Percentiles rank a stretch among this genome's conserved stretches.
phyloP scores from a whole-genome alignment of 495 filamentous ascomycete genomes.

The Tuber calosporum region DNA sequence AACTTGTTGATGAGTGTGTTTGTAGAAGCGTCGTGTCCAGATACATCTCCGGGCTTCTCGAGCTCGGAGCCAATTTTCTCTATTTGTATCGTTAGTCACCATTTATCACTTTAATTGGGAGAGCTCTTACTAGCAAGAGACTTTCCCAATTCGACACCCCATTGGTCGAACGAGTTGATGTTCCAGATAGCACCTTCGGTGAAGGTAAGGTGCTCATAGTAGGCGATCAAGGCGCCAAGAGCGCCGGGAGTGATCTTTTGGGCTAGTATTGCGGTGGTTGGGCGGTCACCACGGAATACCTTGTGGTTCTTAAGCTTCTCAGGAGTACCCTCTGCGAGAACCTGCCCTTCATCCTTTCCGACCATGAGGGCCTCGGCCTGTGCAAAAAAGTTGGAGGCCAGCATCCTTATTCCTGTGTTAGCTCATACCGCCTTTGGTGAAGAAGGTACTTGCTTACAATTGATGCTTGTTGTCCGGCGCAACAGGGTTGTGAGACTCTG shows the following conservation, averaged over 20 bases:
- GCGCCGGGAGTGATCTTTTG: constrained; percentile 91
- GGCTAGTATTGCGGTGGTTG: constrained; percentile 88
- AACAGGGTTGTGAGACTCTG: constrained; percentile 92
- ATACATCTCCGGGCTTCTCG: constrained; percentile 62
- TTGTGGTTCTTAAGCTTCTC: constrained; percentile 90
- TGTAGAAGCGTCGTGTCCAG: constrained; percentile 75
- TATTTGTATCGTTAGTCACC: constrained; percentile 14
- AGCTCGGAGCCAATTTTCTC: constrained; percentile 48
- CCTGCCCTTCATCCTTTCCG: constrained; percentile 84
- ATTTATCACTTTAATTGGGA: not conserved
- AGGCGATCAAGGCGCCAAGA: constrained; percentile 89
- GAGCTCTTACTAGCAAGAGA: constrained; percentile 60
- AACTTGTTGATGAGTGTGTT: constrained; percentile 82
- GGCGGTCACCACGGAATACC: constrained; percentile 95
- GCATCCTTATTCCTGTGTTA: constrained; percentile 54
- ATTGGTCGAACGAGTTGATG: constrained; percentile 99
- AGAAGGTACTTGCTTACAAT: constrained; percentile 48
- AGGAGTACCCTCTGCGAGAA: constrained; percentile 78
- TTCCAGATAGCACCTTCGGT: constrained; percentile 97
- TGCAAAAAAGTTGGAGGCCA: constrained; percentile 96
- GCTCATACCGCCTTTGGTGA: not conserved
- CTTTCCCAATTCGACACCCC: constrained; percentile 98
- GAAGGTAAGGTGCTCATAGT: constrained; percentile 98
- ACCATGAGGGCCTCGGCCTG: constrained; percentile 98
- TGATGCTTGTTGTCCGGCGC: constrained; percentile 79